Conservation (phyloP, 108 stramenopile genomes). For the Skeletonema marinoi region DNA sequence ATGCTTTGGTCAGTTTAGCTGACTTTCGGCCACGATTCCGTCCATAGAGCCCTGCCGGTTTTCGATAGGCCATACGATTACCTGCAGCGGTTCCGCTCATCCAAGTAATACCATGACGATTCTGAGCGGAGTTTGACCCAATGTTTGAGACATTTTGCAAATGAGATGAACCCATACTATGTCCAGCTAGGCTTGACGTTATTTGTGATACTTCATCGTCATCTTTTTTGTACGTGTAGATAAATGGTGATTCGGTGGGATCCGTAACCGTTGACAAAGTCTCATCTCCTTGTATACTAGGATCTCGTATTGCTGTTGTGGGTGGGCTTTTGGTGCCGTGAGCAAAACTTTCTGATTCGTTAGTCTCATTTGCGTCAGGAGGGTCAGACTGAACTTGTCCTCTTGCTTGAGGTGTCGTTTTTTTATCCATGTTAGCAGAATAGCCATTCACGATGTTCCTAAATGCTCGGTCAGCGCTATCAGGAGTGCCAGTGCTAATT, state of each 20-base stretch:
- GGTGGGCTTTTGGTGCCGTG: not conserved
- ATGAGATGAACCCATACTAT: conserved; percentile 21
- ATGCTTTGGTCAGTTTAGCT: not conserved
- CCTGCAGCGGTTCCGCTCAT: conserved; percentile 3
- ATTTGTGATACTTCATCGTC: conserved; percentile 54
- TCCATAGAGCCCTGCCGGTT: conserved; percentile 23
- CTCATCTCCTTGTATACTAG: conserved; percentile 17
- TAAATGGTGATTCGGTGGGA: conserved; percentile 37
- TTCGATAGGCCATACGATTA: conserved; percentile 22
- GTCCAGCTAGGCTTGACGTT: conserved; percentile 40
- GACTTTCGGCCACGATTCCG: conserved; percentile 18
- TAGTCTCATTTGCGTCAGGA: not conserved
- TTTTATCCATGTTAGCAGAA: not conserved
- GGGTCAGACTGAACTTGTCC: not conserved
- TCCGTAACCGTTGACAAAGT: conserved; percentile 32
- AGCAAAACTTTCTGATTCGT: not conserved
- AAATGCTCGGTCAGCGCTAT: not conserved
- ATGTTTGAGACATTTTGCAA: conserved; percentile 22
- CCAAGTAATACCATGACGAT: conserved; percentile 23
- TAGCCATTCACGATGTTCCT: not conserved
- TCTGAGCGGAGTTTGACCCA: not conserved
- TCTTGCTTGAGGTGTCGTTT: not conserved
- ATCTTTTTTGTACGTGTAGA: conserved; percentile 45
- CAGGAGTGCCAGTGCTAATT: not conserved
- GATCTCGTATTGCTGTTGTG: not conserved